phyloP scores from a whole-genome alignment of 2,329 filamentous ascomycete genomes.

The Fusarium humuli region DNA sequence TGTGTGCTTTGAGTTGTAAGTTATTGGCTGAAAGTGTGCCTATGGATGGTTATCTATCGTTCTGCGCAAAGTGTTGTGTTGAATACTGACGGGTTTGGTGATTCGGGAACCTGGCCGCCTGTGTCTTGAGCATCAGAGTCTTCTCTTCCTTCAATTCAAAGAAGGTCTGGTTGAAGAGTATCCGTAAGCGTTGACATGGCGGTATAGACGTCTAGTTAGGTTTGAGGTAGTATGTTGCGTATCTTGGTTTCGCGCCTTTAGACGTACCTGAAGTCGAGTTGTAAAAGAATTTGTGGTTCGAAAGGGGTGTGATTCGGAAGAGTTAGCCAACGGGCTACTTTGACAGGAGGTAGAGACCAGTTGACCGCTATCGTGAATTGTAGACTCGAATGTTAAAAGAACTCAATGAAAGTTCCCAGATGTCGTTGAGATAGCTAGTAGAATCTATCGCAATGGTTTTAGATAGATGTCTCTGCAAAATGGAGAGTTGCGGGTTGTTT shows the following conservation, averaged over 20 bases:
- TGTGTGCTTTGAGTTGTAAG: neutral
- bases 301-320: neutral
- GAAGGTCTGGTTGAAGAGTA: accelerated
- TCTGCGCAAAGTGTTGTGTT: neutral
- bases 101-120: neutral
- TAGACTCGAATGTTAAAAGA: neutral
- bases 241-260: neutral
- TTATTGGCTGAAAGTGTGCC: neutral
- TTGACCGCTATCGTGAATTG: neutral
- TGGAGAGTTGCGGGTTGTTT: neutral
- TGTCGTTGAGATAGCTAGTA: accelerated
- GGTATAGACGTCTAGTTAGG: neutral
- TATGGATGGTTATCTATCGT: neutral
- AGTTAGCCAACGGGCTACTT: neutral
- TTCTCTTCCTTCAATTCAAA: neutral
- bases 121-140: neutral
- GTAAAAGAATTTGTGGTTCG: neutral
- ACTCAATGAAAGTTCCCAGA: neutral
- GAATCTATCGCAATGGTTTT: neutral
- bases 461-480: too few species aligned
- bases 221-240: neutral
- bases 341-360: neutral
- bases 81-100: neutral
- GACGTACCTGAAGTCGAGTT: neutral
- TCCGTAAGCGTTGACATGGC: neutral